Base-by-base conservation (phyloP, 2,329 filamentous ascomycete genomes). In the Trichothecium sympodiale region DNA sequence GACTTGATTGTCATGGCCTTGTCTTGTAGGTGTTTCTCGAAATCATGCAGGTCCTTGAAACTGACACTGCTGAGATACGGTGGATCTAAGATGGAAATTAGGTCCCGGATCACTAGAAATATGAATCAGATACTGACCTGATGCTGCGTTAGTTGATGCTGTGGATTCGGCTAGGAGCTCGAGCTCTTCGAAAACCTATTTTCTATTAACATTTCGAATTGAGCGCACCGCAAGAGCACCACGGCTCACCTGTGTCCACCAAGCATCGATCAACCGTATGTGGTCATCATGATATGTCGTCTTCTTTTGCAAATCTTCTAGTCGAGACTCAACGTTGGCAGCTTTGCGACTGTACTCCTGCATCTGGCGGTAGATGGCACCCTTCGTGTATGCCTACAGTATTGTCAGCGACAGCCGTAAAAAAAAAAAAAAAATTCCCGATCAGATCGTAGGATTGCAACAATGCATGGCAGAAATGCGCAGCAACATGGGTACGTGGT, bases 291-390 rank as follows among this genome's bases (percentile, higher is more conserved):
- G 86, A 59, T 91, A 78, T 43, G 74, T 71, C 20, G 83, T 76
- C 52, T 77, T 74, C 55, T 86, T 87, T 45, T 83, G 75, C 43
- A 93, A 66, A 45, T 94, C 83, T 53, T 80, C 80, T 42, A 95
- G 67, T 52, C 84, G 83, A 39, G 76, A 69, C 63, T 96, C 88
- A 43, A 93, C 66, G 29, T 82, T 83, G 39, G 73, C 70, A 55
- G 87, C 88, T 56, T 94, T 86, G 48, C 91, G 80, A 62, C 94
- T 94, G 61, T 94, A 95, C 61, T 96, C 91, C 55, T 87, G 84
- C 87, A 98, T 94, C 63, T 95, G 89, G 39, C 93, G 85, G 51
- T 84, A 81, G 56, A 98, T 94, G 44, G 91, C 91, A 65, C 94
- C 91, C 64, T 96, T 98, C 41, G 57, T 61, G 41, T 61, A 61